These are phyloP conservation scores for Russula ochroleuca DNA, from an alignment of 768 basidiomycete species.

Conservation along the genomic window DNA sequence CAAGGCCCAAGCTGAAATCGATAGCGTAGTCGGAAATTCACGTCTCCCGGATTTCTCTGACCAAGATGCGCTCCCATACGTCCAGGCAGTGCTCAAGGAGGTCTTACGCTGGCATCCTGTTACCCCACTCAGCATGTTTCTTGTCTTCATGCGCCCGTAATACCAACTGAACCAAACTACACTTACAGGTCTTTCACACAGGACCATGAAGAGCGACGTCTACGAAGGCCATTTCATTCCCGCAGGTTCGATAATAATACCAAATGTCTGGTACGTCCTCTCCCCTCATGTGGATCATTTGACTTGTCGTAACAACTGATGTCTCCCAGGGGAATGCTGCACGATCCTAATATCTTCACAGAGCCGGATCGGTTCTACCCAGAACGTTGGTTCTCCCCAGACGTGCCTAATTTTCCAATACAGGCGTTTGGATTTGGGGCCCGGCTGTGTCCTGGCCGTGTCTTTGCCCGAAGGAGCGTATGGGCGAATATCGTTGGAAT, in stretches of 20 bases:
- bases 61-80: not conserved
- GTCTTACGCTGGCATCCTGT: not conserved
- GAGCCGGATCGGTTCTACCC: not conserved
- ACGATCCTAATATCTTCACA: not conserved
- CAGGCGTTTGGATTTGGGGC: conserved; percentile 1
- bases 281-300: not conserved
- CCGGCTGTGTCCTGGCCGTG: not conserved
- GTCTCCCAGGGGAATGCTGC: not conserved
- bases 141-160: not conserved
- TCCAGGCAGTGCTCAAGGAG: not conserved
- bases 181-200: not conserved
- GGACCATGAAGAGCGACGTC: not conserved
- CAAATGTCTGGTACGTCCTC: not conserved
- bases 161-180: not conserved
- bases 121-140: not conserved
- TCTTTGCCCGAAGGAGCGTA: not conserved
- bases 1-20: not conserved
- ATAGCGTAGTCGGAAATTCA: not conserved
- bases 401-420: not conserved
- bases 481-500: not conserved
- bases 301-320: not conserved
- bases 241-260: not conserved
- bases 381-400: not conserved
- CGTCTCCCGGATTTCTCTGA: not conserved
- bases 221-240: not conserved